Percentiles rank a stretch among this genome's conserved stretches.
Conservation (phyloP, 805 yeast species). For the Saccharomycopsis malanga region DNA sequence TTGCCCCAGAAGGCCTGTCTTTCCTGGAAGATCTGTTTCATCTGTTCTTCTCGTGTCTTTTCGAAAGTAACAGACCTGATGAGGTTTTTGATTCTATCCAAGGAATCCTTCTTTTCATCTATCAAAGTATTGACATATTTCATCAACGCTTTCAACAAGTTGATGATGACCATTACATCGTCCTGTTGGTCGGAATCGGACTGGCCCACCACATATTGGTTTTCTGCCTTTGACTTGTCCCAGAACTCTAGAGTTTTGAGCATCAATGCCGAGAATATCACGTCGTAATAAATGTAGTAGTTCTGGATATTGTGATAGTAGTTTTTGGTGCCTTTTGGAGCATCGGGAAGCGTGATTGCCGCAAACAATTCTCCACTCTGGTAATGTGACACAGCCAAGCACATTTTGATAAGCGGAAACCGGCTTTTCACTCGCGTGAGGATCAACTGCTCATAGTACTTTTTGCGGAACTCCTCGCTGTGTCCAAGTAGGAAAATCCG, state of each 20-base stretch:
- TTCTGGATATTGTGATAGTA: slow-evolving; percentile 3
- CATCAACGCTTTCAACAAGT: slow-evolving; percentile 36
- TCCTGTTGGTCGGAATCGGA: slow-evolving; percentile 46
- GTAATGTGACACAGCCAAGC: slow-evolving; percentile 29
- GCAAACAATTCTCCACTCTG: slow-evolving; percentile 24
- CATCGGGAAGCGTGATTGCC: neutral
- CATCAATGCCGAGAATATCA: slow-evolving; percentile 32
- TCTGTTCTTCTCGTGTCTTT: slow-evolving; percentile 49
- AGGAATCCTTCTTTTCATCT: slow-evolving; percentile 11
- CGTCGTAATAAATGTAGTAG: slow-evolving; percentile 2
- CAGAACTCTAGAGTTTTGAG: slow-evolving; percentile 39
- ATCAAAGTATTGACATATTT: slow-evolving; percentile 26
- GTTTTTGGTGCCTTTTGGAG: neutral
- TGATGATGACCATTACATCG: slow-evolving; percentile 46
- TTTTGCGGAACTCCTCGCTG: slow-evolving; percentile 53
- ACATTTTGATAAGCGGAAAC: slow-evolving; percentile 43
- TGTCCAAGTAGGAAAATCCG: slow-evolving; percentile 48
- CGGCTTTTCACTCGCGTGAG: slow-evolving; percentile 43
- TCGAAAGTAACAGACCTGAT: slow-evolving; percentile 37
- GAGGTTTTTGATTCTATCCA: slow-evolving; percentile 30
- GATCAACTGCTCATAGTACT: slow-evolving; percentile 56
- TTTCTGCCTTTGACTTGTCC: slow-evolving; percentile 50
- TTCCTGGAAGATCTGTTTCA: slow-evolving; percentile 34
- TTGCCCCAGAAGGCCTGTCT: slow-evolving; percentile 38
- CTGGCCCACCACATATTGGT: slow-evolving; percentile 20